Evolutionary conservation across 805 yeast genomes (phyloP), one percentile per base, ranked within the genome.

Genomic region (Hagleromyces aurorensis): DNA sequence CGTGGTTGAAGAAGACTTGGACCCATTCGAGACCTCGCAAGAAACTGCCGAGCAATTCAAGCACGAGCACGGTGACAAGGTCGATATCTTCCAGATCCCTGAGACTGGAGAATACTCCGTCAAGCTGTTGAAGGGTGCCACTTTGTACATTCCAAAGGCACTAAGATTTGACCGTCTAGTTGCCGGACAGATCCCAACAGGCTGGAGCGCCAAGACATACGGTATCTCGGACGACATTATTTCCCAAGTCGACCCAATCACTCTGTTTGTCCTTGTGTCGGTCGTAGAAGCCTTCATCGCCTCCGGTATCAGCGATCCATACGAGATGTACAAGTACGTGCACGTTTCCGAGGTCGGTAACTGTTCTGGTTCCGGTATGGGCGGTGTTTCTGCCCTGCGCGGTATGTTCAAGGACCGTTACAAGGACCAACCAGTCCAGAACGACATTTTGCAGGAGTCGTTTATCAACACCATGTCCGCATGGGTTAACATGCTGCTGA

Each of bases 331-430:
- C 72, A 79, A 89, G 66, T 93, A 91, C 59, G 94, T 93, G 29
- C 99, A 91, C 61, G 94, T 91, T 34, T 86, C 97, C 26, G 97
- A 91, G 65, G 86, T 91, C 47, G 99, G 98, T 69, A 93, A 89
- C 74, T 87, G 97, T 72, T 81, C 95, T 27, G 99, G 99, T 69
- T 86, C 96, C 34, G 99, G 99, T 75, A 89, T 91, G 94, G 99
- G 99, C 65, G 99, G 99, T 79, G 93, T 89, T 50, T 60, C 81
- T 48, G 98, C 99, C 30, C 66, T 91, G 55, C 83, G 93, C 61
- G 96, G 96, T 50, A 91, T 91, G 97, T 91, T 86, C 71, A 86
- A 73, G 63, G 95, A 89, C 56, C 78, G 99, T 67, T 91, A 71
- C 67, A 67, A 74, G 48, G 99, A 91, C 59, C 70, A 70, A 62